Evolutionary conservation across 129 eudicot species (phyloP).

Genomic region (Centaurea solstitialis): DNA sequence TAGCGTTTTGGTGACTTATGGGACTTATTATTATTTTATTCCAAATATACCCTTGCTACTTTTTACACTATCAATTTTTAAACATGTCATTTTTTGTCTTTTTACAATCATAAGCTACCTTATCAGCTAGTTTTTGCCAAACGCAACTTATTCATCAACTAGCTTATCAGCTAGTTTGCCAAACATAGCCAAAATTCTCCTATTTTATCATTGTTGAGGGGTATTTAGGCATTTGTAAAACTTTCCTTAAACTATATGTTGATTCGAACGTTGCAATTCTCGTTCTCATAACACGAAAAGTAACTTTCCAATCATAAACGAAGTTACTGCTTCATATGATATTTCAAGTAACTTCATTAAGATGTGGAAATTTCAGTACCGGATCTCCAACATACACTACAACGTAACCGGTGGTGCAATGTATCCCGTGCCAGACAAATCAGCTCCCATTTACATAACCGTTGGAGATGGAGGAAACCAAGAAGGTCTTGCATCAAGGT

Average conservation of each 20-base stretch:
- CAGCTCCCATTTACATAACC: conserved; percentile 93
- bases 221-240: neutral
- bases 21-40: no score
- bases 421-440: conserved; percentile 76
- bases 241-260: neutral
- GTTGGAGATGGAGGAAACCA: conserved; percentile 99
- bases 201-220: neutral
- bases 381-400: conserved; percentile 70
- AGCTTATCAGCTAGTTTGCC: no score
- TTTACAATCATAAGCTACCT: no score
- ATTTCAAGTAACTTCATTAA: conserved; percentile 6
- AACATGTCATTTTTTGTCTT: no score
- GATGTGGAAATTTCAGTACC: conserved; percentile 60
- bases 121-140: no score
- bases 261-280: neutral
- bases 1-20: no score
- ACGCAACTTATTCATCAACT: no score
- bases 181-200: no score
- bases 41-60: no score
- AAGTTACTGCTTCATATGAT: neutral
- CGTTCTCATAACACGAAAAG: neutral
- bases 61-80: no score
- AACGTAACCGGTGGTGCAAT: conserved; percentile 50
- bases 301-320: neutral
- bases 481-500: conserved; percentile 94